A percentile compares a stretch with the other conserved stretches of the same genome.
phyloP scores from a whole-genome alignment of 495 filamentous ascomycete genomes.

The Penicillium robsamsonii region DNA sequence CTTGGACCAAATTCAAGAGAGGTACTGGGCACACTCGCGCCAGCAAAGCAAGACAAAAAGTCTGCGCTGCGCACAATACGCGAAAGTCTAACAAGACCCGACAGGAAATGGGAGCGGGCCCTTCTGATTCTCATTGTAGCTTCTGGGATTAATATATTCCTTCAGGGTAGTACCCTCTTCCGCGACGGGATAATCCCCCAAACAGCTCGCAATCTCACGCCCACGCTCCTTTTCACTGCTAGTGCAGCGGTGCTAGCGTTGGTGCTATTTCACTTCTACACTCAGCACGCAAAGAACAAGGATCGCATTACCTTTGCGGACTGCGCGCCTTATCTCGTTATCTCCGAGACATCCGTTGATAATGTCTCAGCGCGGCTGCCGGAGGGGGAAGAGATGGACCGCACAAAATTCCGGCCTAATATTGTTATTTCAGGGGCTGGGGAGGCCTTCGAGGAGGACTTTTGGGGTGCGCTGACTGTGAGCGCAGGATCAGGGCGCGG shows the following conservation, averaged over 20 bases:
- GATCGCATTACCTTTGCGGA: constrained; percentile 74
- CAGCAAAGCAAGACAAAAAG: constrained; percentile 22
- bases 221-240: background rate
- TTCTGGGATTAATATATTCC: background rate
- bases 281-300: constrained; percentile 16
- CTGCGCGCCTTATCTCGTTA: constrained; percentile 71
- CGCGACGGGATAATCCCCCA: background rate
- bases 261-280: background rate
- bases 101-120: constrained; percentile 1
- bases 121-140: constrained; percentile 1
- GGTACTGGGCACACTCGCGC: constrained; percentile 60
- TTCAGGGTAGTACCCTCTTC: background rate
- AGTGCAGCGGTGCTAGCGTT: background rate
- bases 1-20: constrained; percentile 60
- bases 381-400: constrained; percentile 57
- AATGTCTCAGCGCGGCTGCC: constrained; percentile 62
- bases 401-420: constrained; percentile 84
- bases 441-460: constrained; percentile 77
- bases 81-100: background rate
- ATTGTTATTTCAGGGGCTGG: constrained; percentile 66
- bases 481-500: constrained; percentile 2
- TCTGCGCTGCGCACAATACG: background rate
- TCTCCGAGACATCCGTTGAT: constrained; percentile 65
- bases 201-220: background rate
- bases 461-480: constrained; percentile 68